These are phyloP conservation scores for Lasiosphaeria hispida DNA, from an alignment of 495 filamentous ascomycete species.

Conservation along the genomic window DNA sequence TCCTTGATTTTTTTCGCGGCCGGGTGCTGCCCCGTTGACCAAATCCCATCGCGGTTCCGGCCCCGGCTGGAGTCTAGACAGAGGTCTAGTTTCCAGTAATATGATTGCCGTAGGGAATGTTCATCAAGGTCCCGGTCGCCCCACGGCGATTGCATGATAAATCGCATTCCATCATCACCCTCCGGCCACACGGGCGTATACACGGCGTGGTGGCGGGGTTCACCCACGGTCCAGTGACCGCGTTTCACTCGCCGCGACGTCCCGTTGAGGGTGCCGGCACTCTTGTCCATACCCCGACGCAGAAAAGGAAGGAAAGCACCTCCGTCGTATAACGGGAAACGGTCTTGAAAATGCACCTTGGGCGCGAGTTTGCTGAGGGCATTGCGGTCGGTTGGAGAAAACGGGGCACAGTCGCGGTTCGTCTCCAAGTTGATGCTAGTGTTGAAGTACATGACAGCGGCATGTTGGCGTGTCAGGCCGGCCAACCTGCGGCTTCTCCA, in stretches of 20 bases:
- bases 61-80: constrained; percentile 8
- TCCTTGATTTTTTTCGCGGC: not conserved
- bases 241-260: not conserved
- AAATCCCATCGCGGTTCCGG: constrained; percentile 6
- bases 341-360: not conserved
- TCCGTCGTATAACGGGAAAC: constrained; percentile 19
- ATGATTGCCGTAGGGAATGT: not conserved
- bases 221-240: not conserved
- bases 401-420: no score
- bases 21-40: constrained; percentile 11
- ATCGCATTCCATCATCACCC: not conserved
- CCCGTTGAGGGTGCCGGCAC: not conserved
- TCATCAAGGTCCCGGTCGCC: not conserved
- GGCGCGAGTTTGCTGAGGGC: not conserved
- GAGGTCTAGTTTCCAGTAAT: constrained; percentile 8
- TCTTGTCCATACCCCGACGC: not conserved
- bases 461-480: no score
- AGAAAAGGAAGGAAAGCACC: constrained; percentile 9
- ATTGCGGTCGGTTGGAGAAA: not conserved
- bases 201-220: no score
- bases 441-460: no score
- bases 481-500: no score
- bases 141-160: constrained; percentile 5
- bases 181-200: not conserved
- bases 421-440: no score